A percentile compares a stretch with the other conserved stretches of the same genome.
Evolutionary conservation across 306 rosid species (phyloP).

Genomic region (Oxytropis ochrocephala): DNA sequence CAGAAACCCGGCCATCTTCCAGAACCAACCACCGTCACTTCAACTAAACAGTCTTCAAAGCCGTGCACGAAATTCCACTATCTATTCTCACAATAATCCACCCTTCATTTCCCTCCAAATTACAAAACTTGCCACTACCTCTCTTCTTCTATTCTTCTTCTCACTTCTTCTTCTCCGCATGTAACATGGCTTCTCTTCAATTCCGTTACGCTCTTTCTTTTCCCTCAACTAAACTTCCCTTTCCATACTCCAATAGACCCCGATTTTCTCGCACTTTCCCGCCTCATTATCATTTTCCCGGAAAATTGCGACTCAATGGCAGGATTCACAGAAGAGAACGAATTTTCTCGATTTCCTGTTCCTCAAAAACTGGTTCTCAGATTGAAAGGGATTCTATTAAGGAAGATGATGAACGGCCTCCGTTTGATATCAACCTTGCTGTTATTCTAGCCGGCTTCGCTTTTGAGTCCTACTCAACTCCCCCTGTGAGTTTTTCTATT

Average conservation of each 20-base stretch:
- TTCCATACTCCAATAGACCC: background rate
- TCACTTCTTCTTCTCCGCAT: background rate
- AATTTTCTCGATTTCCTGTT: slow-evolving; percentile 29
- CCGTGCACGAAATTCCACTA: background rate
- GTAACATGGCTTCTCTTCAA: slow-evolving; percentile 41
- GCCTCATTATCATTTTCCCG: background rate
- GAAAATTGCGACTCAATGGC: slow-evolving; percentile 23
- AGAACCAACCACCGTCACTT: slow-evolving; percentile 20
- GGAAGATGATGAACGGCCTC: slow-evolving; percentile 47
- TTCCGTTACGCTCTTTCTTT: slow-evolving; percentile 27
- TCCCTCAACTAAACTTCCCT: slow-evolving; percentile 15
- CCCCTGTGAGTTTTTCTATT: slow-evolving; percentile 46
- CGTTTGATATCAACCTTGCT: slow-evolving; percentile 81
- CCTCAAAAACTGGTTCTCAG: slow-evolving; percentile 39
- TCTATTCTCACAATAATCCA: background rate
- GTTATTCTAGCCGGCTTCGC: slow-evolving; percentile 92
- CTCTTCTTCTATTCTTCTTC: background rate
- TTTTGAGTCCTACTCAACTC: slow-evolving; percentile 76
- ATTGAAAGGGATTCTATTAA: slow-evolving; percentile 22
- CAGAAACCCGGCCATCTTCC: slow-evolving; percentile 7
- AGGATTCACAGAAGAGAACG: slow-evolving; percentile 11
- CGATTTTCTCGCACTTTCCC: slow-evolving; percentile 27
- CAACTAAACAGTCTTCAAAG: background rate
- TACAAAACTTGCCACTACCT: slow-evolving; percentile 35
- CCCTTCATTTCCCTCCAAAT: background rate